These are phyloP conservation scores for Zopfia rhizophila DNA, from an alignment of 2,329 filamentous ascomycete species.

Conservation along the genomic window DNA sequence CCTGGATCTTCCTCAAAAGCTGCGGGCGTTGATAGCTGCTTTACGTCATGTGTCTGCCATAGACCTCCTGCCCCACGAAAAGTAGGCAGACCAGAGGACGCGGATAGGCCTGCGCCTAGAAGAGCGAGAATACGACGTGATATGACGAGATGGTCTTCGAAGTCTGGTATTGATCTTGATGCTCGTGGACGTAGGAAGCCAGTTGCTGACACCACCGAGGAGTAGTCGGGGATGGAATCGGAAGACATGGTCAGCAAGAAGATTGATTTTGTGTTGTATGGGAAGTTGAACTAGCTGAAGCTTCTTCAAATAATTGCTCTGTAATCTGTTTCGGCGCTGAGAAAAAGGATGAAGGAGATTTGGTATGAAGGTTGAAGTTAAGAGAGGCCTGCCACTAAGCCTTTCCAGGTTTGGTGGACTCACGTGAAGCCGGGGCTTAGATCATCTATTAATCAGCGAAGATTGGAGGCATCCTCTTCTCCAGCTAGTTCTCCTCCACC, in stretches of 20 bases:
- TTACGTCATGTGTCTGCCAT: conserved; percentile 28
- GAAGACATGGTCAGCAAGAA: conserved; percentile 5
- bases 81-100: conserved; percentile 34
- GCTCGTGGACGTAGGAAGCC: conserved; percentile 21
- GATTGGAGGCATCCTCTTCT: no score
- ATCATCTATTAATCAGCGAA: no score
- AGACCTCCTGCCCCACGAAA: conserved; percentile 31
- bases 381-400: no score
- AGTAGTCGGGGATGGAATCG: conserved; percentile 19
- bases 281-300: no score
- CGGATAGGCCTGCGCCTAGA: conserved; percentile 35
- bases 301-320: no score
- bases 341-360: no score
- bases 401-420: no score
- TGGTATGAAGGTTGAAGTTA: no score
- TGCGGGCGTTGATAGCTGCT: conserved; percentile 21
- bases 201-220: conserved; percentile 22
- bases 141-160: conserved; percentile 23
- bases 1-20: conserved; percentile 30
- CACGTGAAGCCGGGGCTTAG: no score
- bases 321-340: no score
- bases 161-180: conserved; percentile 12
- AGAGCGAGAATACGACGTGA: conserved; percentile 33
- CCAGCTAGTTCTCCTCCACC: no score
- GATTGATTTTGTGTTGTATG: no score